A percentile compares a stretch with the other conserved stretches of the same genome.
Conservation (phyloP, 345 rosid species). For the Stellera chamaejasme region DNA sequence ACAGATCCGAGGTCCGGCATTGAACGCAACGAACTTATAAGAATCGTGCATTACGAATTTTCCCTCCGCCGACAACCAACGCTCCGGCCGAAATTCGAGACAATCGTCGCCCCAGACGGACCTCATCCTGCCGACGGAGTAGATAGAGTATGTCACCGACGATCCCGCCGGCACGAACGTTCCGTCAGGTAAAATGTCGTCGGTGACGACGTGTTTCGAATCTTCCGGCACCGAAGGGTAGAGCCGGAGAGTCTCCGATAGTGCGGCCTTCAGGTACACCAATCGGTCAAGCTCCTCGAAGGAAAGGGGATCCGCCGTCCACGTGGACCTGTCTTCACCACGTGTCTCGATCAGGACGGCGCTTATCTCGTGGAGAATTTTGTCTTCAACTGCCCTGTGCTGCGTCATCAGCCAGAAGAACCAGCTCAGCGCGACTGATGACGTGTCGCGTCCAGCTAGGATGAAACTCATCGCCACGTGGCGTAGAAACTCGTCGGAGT, state of each 20-base stretch:
- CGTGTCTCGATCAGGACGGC: slow-evolving; percentile 64
- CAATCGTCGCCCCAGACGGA: slow-evolving; percentile 42
- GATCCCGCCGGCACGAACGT: slow-evolving; percentile 89
- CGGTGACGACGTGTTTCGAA: slow-evolving; percentile 69
- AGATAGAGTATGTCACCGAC: slow-evolving; percentile 80
- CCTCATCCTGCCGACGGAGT: slow-evolving; percentile 50
- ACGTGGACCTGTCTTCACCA: slow-evolving; percentile 41
- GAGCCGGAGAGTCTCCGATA: slow-evolving; percentile 78
- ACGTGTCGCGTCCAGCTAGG: slow-evolving; percentile 97
- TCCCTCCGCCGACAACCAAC: slow-evolving; percentile 17
- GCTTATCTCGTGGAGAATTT: slow-evolving; percentile 57
- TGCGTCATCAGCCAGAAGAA: slow-evolving; percentile 76
- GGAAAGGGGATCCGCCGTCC: slow-evolving; percentile 62
- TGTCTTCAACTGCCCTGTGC: slow-evolving; percentile 57
- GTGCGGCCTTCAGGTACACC: slow-evolving; percentile 76
- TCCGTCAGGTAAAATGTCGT: slow-evolving; percentile 90
- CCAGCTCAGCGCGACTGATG: slow-evolving; percentile 93
- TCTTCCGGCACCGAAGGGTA: slow-evolving; percentile 95
- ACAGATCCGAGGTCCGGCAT: slow-evolving; percentile 47
- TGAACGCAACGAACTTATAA: slow-evolving; percentile 29
- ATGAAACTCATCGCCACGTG: slow-evolving; percentile 94
- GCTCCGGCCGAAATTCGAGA: slow-evolving; percentile 22
- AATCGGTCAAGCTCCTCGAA: slow-evolving; percentile 74
- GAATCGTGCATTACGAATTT: slow-evolving; percentile 18
- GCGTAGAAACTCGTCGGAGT: slow-evolving; percentile 67